Percentiles rank a stretch among this genome's conserved stretches.
Conservation (phyloP, 1,284 basidiomycete genomes). For the Sporisorium scitamineum region DNA sequence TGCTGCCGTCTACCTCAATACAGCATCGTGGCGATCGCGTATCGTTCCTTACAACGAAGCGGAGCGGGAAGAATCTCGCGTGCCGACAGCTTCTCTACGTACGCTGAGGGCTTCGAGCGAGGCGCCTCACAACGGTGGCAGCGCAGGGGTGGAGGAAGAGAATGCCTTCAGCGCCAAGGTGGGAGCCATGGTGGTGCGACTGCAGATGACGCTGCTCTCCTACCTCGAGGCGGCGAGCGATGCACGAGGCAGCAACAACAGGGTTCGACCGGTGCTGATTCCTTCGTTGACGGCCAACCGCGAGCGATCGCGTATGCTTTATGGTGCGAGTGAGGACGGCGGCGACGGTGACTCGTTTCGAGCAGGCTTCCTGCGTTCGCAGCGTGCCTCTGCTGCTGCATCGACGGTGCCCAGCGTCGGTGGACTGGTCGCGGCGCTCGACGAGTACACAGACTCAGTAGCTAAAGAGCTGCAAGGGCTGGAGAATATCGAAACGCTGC, state of each 20-base stretch:
- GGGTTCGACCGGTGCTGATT: constrained; percentile 47
- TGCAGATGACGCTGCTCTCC: constrained; percentile 54
- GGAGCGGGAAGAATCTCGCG: constrained; percentile 75
- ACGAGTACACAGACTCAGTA: constrained; percentile 75
- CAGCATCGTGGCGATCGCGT: constrained; percentile 75
- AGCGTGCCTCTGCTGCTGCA: constrained; percentile 34
- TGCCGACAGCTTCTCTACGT: constrained; percentile 38
- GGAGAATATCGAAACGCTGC: constrained; percentile 77
- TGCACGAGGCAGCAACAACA: constrained; percentile 28
- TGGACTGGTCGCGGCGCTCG: constrained; percentile 78
- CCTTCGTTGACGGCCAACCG: constrained; percentile 49
- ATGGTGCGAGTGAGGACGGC: constrained; percentile 19
- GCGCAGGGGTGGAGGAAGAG: constrained; percentile 33
- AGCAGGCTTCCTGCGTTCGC: constrained; percentile 37
- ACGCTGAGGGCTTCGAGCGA: constrained; percentile 41
- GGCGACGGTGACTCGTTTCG: constrained; percentile 30
- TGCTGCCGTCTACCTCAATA: constrained; percentile 80
- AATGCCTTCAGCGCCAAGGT: constrained; percentile 55
- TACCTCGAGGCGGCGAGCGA: constrained; percentile 63
- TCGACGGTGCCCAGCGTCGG: constrained; percentile 78
- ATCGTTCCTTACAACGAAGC: constrained; percentile 79
- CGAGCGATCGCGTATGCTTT: constrained; percentile 43
- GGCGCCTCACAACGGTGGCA: constrained; percentile 18
- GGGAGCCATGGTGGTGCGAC: constrained; percentile 37
- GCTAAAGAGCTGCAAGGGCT: constrained; percentile 77